A percentile compares a stretch with the other conserved stretches of the same genome.
Evolutionary conservation across 441 rosid genomes (phyloP).

Genomic region (Daphne laureola): DNA sequence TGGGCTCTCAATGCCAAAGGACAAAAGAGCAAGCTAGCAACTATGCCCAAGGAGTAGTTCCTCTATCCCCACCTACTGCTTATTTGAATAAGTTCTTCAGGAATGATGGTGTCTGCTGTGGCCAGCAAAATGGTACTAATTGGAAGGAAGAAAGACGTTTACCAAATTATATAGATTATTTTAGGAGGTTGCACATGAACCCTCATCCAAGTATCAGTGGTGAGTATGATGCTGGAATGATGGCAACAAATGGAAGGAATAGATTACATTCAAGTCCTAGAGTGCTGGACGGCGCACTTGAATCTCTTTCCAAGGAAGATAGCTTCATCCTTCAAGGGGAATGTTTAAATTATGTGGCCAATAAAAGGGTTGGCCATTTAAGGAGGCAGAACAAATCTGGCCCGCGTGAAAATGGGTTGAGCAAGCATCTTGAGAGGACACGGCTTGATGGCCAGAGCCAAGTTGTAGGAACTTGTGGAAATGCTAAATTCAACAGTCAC

Average conservation of each 20-base stretch:
- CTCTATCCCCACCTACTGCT: neutral
- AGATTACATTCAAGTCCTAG: constrained; percentile 12
- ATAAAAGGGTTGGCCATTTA: constrained; percentile 17
- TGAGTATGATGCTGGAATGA: constrained; percentile 15
- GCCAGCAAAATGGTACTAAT: constrained; percentile 11
- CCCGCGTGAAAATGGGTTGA: constrained; percentile 9
- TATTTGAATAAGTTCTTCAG: constrained; percentile 12
- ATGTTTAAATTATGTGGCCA: constrained; percentile 13
- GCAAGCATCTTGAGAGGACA: constrained; percentile 19
- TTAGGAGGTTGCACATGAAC: constrained; percentile 9
- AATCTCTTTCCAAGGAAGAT: constrained; percentile 23
- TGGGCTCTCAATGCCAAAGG: constrained; percentile 15
- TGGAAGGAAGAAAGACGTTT: constrained; percentile 19
- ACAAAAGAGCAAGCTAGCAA: constrained; percentile 9
- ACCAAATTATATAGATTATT: constrained; percentile 8
- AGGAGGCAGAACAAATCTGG: constrained; percentile 11
- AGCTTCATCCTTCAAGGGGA: constrained; percentile 23
- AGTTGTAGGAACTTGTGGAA: constrained; percentile 13
- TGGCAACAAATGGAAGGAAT: constrained; percentile 21
- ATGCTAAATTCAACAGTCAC: constrained; percentile 7
- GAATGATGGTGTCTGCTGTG: constrained; percentile 12
- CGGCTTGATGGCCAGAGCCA: constrained; percentile 19
- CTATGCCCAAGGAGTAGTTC: constrained; percentile 9
- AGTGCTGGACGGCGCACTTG: constrained; percentile 11
- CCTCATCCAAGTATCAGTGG: constrained; percentile 12